Conservation (phyloP, 2,329 filamentous ascomycete genomes). For the Hypoxylon sp. region DNA sequence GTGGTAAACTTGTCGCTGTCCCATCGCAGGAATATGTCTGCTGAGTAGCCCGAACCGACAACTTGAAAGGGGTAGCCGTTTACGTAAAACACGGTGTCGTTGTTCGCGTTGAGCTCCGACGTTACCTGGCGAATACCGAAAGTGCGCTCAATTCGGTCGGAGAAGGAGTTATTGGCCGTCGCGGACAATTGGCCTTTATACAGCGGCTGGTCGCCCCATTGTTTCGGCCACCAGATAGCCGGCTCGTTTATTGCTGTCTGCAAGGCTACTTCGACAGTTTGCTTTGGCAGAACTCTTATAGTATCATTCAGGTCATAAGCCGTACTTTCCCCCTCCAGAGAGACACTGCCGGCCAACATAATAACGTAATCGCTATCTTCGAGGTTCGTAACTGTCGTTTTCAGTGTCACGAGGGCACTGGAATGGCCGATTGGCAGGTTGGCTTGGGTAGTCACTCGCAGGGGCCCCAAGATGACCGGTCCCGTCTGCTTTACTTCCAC, state of each 20-base stretch:
- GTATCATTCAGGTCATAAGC: slow-evolving; percentile 51
- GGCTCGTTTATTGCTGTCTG: slow-evolving; percentile 59
- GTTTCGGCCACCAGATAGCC: slow-evolving; percentile 72
- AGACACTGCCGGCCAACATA: slow-evolving; percentile 54
- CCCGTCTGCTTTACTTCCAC: slow-evolving; percentile 70
- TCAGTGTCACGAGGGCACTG: slow-evolving; percentile 58
- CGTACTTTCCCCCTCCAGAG: slow-evolving; percentile 52
- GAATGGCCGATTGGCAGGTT: slow-evolving; percentile 49
- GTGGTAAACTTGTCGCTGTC: slow-evolving; percentile 62
- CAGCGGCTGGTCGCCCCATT: slow-evolving; percentile 71
- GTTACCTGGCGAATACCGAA: slow-evolving; percentile 71
- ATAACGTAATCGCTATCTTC: slow-evolving; percentile 59
- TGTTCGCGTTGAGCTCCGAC: slow-evolving; percentile 64
- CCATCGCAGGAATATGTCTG: slow-evolving; percentile 74
- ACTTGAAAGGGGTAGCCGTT: slow-evolving; percentile 73
- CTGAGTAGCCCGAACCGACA: slow-evolving; percentile 71
- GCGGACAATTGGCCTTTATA: slow-evolving; percentile 58
- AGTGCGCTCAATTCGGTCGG: slow-evolving; percentile 54
- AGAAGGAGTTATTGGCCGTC: slow-evolving; percentile 46
- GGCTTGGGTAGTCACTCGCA: slow-evolving; percentile 63
- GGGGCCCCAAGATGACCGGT: slow-evolving; percentile 60
- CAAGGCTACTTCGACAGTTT: slow-evolving; percentile 59
- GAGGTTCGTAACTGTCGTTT: slow-evolving; percentile 58
- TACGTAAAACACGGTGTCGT: slow-evolving; percentile 69
- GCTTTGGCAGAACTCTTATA: slow-evolving; percentile 57